Evolutionary conservation across 2,329 filamentous ascomycete species (phyloP).

Genomic region (Scedosporium apiospermum): DNA sequence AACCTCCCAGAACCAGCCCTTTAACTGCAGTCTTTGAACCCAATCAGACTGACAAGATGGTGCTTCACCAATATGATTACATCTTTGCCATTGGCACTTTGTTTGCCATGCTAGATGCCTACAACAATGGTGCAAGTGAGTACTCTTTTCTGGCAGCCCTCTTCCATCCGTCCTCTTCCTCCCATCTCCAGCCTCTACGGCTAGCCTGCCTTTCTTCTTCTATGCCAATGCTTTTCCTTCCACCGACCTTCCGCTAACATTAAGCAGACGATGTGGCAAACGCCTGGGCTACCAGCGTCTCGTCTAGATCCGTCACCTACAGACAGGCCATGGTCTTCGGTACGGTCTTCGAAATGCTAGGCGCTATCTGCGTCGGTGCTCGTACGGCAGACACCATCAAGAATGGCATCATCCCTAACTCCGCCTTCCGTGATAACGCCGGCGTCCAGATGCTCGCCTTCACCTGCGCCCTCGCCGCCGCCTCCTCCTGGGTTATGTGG

Average conservation of each 20-base stretch:
- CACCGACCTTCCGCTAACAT: not conserved
- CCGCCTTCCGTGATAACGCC: conserved; percentile 49
- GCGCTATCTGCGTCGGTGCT: conserved; percentile 57
- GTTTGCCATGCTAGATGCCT: conserved; percentile 68
- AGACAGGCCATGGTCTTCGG: conserved; percentile 58
- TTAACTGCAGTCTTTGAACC: not conserved
- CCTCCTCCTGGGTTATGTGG: conserved; percentile 71
- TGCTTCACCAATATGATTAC: conserved; percentile 56
- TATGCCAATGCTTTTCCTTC: not conserved
- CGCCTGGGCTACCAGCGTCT: conserved; percentile 72
- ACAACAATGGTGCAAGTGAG: conserved; percentile 71
- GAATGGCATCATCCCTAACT: conserved; percentile 60
- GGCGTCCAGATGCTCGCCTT: conserved; percentile 61
- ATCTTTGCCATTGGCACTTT: conserved; percentile 67
- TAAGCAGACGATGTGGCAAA: conserved; percentile 72
- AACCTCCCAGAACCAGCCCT: not conserved
- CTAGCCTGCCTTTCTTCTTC: not conserved
- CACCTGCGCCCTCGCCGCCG: conserved; percentile 53
- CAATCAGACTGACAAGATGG: conserved; percentile 26
- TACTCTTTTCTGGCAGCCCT: conserved; percentile 14
- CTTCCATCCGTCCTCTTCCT: not conserved
- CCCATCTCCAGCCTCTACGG: not conserved
- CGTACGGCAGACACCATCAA: conserved; percentile 71
- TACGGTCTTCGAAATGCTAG: conserved; percentile 58
- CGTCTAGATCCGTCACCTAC: conserved; percentile 66